These are phyloP conservation scores for Lanzia echinophila DNA, from an alignment of 2,329 filamentous ascomycete species.

Conservation along the genomic window DNA sequence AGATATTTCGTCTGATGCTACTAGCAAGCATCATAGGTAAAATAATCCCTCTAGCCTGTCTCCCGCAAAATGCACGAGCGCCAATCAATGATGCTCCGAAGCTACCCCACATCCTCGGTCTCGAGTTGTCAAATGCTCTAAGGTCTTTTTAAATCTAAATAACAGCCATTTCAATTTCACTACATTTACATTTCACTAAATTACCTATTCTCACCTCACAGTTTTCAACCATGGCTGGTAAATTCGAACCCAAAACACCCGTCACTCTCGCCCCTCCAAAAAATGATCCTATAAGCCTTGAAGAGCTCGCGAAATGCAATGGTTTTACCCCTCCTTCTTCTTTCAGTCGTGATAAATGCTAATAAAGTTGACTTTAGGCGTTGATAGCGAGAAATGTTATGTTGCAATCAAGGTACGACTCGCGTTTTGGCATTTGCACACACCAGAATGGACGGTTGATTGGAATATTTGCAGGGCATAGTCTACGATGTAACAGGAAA, in stretches of 20 bases:
- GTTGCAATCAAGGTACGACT: constrained; percentile 59
- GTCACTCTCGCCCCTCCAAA: constrained; percentile 78
- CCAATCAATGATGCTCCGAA: not conserved
- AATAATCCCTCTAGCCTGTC: not conserved
- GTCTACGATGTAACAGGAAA: constrained; percentile 94
- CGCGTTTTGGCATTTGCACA: not conserved
- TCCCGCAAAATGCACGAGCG: not conserved
- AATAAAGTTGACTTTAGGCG: constrained; percentile 40
- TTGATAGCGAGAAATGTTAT: constrained; percentile 57
- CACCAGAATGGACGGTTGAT: too few relatives aligned
- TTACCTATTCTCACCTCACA: not conserved
- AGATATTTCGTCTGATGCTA: too few relatives aligned
- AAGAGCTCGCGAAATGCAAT: constrained; percentile 74
- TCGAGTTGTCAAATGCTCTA: too few relatives aligned
- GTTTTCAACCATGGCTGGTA: constrained; percentile 44
- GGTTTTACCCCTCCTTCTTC: constrained; percentile 46
- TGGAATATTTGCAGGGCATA: constrained; percentile 57
- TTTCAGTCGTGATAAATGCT: not conserved
- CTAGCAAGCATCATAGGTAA: not conserved
- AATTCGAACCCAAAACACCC: constrained; percentile 72
- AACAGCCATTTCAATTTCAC: too few relatives aligned
- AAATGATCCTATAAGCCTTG: constrained; percentile 73
- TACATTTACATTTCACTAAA: not conserved
- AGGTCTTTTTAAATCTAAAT: too few relatives aligned
- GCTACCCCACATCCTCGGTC: constrained; percentile 9